phyloP scores from a whole-genome alignment of 805 yeast genomes.

The Sungouiozyma intestinalis region DNA sequence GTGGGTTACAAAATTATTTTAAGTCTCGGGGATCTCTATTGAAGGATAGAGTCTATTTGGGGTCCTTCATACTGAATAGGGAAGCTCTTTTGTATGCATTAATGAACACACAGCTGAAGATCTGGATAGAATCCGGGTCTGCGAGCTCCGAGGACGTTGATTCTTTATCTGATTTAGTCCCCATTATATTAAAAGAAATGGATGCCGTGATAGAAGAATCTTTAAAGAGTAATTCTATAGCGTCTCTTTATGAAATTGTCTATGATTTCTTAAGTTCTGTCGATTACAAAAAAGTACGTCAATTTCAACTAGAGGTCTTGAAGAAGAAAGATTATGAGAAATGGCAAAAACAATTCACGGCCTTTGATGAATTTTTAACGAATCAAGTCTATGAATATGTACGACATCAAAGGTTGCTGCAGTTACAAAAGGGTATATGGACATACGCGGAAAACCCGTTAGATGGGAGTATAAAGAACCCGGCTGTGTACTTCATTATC shows the following conservation, averaged over 20 bases:
- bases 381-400: constrained; percentile 60
- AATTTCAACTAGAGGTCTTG: constrained; percentile 39
- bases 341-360: constrained; percentile 39
- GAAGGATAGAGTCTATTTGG: constrained; percentile 30
- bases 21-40: constrained; percentile 6
- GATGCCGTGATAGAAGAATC: constrained; percentile 5
- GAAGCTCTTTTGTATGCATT: constrained; percentile 45
- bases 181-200: constrained; percentile 30
- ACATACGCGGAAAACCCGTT: constrained; percentile 54
- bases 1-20: constrained; percentile 20
- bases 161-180: constrained; percentile 37
- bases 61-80: constrained; percentile 29
- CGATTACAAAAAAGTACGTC: constrained; percentile 42
- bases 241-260: constrained; percentile 33
- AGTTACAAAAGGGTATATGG: constrained; percentile 72
- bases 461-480: constrained; percentile 16
- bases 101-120: constrained; percentile 44
- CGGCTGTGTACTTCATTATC: constrained; percentile 44
- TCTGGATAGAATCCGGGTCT: constrained; percentile 50
- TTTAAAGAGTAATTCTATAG: constrained; percentile 7
- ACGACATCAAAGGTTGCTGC: constrained; percentile 61
- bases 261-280: constrained; percentile 33
- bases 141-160: constrained; percentile 44
- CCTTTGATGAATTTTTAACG: constrained; percentile 41
- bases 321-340: constrained; percentile 28